phyloP scores from a whole-genome alignment of 495 filamentous ascomycete species.

The Monascus purpureus region DNA sequence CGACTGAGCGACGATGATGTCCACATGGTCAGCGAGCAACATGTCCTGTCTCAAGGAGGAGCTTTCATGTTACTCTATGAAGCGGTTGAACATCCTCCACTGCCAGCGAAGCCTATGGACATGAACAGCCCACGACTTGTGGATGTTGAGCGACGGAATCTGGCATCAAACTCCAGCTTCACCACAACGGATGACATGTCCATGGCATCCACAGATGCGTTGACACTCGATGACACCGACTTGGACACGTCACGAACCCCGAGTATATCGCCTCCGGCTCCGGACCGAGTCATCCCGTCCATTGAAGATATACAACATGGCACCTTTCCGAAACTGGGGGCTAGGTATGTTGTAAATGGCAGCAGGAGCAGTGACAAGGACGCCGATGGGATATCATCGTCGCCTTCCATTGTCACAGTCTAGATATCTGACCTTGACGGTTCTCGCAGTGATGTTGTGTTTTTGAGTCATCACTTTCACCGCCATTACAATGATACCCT shows the following conservation, averaged over 20 bases:
- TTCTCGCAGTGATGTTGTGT: no score
- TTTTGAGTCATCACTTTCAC: no score
- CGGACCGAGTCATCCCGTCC: conserved; percentile 6
- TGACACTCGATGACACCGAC: conserved; percentile 9
- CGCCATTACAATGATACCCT: no score
- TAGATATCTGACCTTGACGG: no score
- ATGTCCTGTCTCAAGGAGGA: conserved; percentile 63
- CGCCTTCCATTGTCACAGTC: not conserved
- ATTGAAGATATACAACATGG: conserved; percentile 3
- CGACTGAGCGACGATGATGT: conserved; percentile 78
- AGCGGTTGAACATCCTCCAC: conserved; percentile 10
- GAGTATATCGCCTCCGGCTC: conserved; percentile 16
- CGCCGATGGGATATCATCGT: not conserved
- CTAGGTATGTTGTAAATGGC: not conserved
- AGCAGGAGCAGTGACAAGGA: not conserved
- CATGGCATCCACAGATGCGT: conserved; percentile 14
- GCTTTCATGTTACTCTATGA: conserved; percentile 99
- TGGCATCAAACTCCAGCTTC: conserved; percentile 11
- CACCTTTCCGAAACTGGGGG: not conserved
- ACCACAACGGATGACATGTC: conserved; percentile 19
- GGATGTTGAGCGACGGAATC: conserved; percentile 3
- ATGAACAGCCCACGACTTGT: not conserved
- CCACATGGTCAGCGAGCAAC: conserved; percentile 52
- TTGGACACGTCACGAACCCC: conserved; percentile 21
- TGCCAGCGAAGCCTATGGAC: not conserved